Percentiles rank a stretch among this genome's conserved stretches.
These are phyloP conservation scores for Yamadazyma sp. DNA, from an alignment of 805 yeast genomes.

Conservation along the genomic window DNA sequence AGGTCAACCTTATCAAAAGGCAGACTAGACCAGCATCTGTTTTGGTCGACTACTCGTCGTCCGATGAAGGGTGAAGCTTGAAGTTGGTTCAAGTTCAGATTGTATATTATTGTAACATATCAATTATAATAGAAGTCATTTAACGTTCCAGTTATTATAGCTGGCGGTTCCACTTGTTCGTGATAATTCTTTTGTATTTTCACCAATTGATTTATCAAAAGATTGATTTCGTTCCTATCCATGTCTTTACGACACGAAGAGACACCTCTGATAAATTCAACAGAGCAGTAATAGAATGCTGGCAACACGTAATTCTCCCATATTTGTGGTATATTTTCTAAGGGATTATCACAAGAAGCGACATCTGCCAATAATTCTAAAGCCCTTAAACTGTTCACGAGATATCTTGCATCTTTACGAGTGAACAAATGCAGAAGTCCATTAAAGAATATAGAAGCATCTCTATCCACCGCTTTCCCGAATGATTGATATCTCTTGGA, in stretches of 20 bases:
- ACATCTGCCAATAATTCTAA: constrained; percentile 41
- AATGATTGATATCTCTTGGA: constrained; percentile 38
- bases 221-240: constrained; percentile 30
- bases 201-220: constrained; percentile 27
- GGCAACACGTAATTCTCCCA: constrained; percentile 60
- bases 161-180: constrained; percentile 33
- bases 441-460: constrained; percentile 35
- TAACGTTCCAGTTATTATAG: constrained; percentile 31
- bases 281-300: constrained; percentile 75
- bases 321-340: constrained; percentile 37
- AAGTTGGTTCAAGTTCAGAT: background rate
- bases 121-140: constrained; percentile 29
- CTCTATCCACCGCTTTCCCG: constrained; percentile 38
- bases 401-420: constrained; percentile 38
- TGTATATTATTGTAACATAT: constrained; percentile 7
- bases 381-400: constrained; percentile 40
- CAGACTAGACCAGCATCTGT: background rate
- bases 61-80: constrained; percentile 9
- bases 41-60: constrained; percentile 11
- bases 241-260: constrained; percentile 51
- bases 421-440: constrained; percentile 39
- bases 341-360: constrained; percentile 39
- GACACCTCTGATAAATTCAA: constrained; percentile 65
- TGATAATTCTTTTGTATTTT: constrained; percentile 34
- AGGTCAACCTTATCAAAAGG: constrained; percentile 2